Percentiles rank a stretch among this genome's conserved stretches.
Evolutionary conservation across 768 basidiomycete species (phyloP).

Genomic region (Tephrocybe sp.): DNA sequence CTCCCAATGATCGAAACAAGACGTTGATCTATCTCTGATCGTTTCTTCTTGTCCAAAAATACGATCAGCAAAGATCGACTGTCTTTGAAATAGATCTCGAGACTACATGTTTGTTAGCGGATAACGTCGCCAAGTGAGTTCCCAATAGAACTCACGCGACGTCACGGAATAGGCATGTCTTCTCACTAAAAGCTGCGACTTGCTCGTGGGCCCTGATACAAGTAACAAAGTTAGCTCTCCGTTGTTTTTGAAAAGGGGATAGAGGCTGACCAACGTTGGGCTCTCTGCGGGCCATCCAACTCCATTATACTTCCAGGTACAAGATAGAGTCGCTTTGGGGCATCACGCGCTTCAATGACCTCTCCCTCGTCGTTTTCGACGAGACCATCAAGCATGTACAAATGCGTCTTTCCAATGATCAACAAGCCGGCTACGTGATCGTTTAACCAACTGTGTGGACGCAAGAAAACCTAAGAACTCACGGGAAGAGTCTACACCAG

Average conservation of each 20-base stretch:
- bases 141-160: constrained; percentile 66
- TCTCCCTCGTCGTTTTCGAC: constrained; percentile 87
- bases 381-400: constrained; percentile 90
- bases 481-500: constrained; percentile 93
- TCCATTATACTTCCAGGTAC: constrained; percentile 85
- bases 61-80: constrained; percentile 85
- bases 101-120: constrained; percentile 38
- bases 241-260: not conserved
- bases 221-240: not conserved
- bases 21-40: constrained; percentile 58
- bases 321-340: constrained; percentile 77
- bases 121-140: not conserved
- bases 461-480: constrained; percentile 26
- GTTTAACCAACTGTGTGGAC: not conserved
- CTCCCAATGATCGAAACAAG: constrained; percentile 49
- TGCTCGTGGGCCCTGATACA: constrained; percentile 74
- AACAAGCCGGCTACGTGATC: constrained; percentile 71
- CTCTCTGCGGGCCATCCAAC: constrained; percentile 75
- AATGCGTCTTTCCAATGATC: constrained; percentile 80
- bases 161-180: constrained; percentile 87
- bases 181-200: constrained; percentile 74
- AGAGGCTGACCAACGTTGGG: constrained; percentile 71
- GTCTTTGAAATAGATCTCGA: constrained; percentile 93
- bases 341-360: constrained; percentile 85
- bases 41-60: constrained; percentile 68